Conservation (phyloP, 164 flowering plant genomes). For the Aristolochia fimbriata region DNA sequence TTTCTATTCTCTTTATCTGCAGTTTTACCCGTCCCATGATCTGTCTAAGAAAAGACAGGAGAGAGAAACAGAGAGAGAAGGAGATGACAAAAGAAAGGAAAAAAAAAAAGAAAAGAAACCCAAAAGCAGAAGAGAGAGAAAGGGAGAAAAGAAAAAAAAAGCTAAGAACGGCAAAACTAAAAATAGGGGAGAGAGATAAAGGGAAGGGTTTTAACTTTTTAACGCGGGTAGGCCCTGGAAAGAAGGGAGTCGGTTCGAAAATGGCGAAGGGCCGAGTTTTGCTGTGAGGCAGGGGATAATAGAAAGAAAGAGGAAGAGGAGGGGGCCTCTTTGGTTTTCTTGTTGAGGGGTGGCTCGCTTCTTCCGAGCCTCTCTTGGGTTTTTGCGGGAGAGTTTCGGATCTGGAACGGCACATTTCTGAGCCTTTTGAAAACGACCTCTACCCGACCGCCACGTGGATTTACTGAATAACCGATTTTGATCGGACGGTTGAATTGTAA, state of each 20-base stretch:
- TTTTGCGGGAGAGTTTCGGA: background rate
- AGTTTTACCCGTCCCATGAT: conserved; percentile 61
- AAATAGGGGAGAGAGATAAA: background rate
- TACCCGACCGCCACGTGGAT: too few relatives aligned
- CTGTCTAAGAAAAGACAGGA: background rate
- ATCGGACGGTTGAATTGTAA: too few relatives aligned
- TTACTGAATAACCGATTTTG: too few relatives aligned
- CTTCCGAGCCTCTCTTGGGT: background rate
- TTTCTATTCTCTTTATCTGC: conserved; percentile 67
- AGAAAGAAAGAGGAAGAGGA: background rate
- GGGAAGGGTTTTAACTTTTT: background rate
- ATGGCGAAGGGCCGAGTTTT: conserved; percentile 9
- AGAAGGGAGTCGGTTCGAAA: conserved; percentile 6
- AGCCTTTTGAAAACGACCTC: too few relatives aligned
- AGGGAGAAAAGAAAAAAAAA: background rate
- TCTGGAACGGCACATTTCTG: background rate
- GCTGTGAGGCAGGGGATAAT: too few relatives aligned
- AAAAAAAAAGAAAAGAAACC: too few relatives aligned
- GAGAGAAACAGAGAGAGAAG: conserved; percentile 7
- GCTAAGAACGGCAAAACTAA: background rate
- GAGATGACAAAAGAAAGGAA: background rate
- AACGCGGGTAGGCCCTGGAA: background rate
- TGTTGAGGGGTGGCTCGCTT: background rate
- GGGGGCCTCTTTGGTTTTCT: background rate
- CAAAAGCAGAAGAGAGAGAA: conserved; percentile 2